Percentiles rank a stretch among this genome's conserved stretches.
phyloP scores from a whole-genome alignment of 78 protist genomes.

The Bodo saltans region DNA sequence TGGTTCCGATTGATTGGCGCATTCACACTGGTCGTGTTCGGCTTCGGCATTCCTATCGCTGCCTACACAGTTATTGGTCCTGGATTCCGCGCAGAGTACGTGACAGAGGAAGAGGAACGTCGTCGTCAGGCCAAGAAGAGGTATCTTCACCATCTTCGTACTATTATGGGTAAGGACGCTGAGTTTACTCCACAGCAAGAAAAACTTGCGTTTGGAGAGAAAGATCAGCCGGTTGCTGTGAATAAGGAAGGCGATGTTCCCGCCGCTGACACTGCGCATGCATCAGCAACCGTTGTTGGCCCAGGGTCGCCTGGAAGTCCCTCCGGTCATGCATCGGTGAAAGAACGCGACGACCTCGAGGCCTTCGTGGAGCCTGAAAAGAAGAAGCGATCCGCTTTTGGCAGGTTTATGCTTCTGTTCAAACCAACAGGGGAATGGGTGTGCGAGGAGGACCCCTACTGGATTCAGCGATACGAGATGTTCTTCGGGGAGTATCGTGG shows the following conservation, averaged over 20 bases:
- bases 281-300: too few relatives aligned
- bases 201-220: not conserved
- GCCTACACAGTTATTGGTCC: not conserved
- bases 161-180: too few relatives aligned
- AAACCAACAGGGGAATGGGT: not conserved
- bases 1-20: not conserved
- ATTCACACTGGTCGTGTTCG: not conserved
- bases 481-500: not conserved
- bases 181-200: too few relatives aligned
- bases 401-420: not conserved
- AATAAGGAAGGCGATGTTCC: not conserved
- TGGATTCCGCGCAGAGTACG: not conserved
- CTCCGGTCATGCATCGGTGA: too few relatives aligned
- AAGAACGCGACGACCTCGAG: too few relatives aligned
- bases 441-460: not conserved
- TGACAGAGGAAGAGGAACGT: not conserved
- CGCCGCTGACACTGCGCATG: not conserved
- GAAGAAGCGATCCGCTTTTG: not conserved
- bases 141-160: too few relatives aligned
- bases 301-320: too few relatives aligned
- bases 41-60: not conserved
- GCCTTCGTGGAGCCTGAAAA: not conserved
- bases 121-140: too few relatives aligned
- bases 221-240: not conserved
- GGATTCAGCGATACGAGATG: not conserved